These are phyloP conservation scores for Paradendryphiella salina DNA, from an alignment of 2,329 filamentous ascomycete genomes.

Conservation along the genomic window DNA sequence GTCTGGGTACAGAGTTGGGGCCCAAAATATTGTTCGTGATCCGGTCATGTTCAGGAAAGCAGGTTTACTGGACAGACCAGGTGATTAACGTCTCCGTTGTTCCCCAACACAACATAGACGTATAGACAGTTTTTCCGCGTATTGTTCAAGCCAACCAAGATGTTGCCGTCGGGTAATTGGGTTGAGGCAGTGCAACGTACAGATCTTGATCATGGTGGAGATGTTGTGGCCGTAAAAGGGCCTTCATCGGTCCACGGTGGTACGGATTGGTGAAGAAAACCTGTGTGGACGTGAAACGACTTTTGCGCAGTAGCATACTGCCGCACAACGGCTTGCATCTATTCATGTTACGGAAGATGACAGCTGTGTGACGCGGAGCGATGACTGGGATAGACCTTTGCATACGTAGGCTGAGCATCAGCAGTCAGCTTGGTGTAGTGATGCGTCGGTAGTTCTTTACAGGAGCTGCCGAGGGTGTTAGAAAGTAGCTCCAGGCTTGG, in stretches of 20 bases:
- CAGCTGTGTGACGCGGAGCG: not conserved
- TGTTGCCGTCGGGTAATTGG: not conserved
- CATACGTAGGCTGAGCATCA: not conserved
- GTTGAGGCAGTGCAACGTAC: slow-evolving; percentile 4
- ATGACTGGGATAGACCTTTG: not conserved
- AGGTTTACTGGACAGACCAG: no score
- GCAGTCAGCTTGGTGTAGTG: not conserved
- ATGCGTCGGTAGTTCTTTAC: not conserved
- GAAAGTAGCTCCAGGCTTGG: not conserved
- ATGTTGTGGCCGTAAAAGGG: not conserved
- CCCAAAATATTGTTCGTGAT: no score
- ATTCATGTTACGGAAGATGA: not conserved
- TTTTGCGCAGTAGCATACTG: not conserved
- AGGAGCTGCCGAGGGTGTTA: slow-evolving; percentile 4
- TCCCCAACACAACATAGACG: not conserved
- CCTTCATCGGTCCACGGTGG: not conserved
- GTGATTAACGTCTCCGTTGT: no score
- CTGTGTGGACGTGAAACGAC: not conserved
- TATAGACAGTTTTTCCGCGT: not conserved
- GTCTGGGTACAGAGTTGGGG: no score
- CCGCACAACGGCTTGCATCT: not conserved
- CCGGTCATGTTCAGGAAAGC: no score
- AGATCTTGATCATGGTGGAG: not conserved
- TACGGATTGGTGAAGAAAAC: not conserved
- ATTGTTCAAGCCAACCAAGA: not conserved